Percentiles rank a stretch among this genome's conserved stretches.
phyloP scores from a whole-genome alignment of 495 filamentous ascomycete genomes.

The Rhizodiscina lignyota region DNA sequence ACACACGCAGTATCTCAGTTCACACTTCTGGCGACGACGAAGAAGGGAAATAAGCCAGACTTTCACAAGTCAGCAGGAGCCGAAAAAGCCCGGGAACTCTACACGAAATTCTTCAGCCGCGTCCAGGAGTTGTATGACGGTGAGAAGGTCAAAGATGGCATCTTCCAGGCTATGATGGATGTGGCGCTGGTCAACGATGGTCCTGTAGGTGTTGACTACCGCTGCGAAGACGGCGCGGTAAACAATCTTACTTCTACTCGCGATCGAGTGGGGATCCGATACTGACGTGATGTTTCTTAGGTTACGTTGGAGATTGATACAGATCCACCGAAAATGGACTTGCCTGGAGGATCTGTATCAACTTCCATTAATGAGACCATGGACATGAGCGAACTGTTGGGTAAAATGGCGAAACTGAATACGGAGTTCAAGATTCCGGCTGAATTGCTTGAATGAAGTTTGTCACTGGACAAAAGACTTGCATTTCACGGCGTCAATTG shows the following conservation, averaged over 20 bases:
- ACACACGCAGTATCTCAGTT: constrained; percentile 93
- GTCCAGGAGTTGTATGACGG: constrained; percentile 53
- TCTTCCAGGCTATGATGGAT: constrained; percentile 99
- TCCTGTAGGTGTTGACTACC: constrained; percentile 63
- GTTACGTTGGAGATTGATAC: constrained; percentile 53
- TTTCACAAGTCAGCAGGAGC: constrained; percentile 79
- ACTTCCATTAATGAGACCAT: too few species aligned
- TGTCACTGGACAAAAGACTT: too few species aligned
- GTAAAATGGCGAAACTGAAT: constrained; percentile 14
- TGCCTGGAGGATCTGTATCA: constrained; percentile 7
- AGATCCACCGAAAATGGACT: constrained; percentile 37
- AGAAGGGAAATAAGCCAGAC: constrained; percentile 88
- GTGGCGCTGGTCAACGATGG: constrained; percentile 88
- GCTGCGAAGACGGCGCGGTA: constrained; percentile 50
- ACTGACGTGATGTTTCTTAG: constrained; percentile 20
- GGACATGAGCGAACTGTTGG: constrained; percentile 12
- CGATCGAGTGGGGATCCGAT: constrained; percentile 2
- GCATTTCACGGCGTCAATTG: too few species aligned
- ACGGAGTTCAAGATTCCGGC: constrained; percentile 14
- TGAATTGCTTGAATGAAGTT: constrained; percentile 12
- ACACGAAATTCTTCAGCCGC: constrained; percentile 64
- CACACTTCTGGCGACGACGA: constrained; percentile 78
- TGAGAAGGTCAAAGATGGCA: constrained; percentile 78
- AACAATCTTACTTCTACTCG: neutral
- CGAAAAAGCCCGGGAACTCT: constrained; percentile 61